Conservation (phyloP, 495 filamentous ascomycete species). For the Lasiosphaeriaceae sp. region DNA sequence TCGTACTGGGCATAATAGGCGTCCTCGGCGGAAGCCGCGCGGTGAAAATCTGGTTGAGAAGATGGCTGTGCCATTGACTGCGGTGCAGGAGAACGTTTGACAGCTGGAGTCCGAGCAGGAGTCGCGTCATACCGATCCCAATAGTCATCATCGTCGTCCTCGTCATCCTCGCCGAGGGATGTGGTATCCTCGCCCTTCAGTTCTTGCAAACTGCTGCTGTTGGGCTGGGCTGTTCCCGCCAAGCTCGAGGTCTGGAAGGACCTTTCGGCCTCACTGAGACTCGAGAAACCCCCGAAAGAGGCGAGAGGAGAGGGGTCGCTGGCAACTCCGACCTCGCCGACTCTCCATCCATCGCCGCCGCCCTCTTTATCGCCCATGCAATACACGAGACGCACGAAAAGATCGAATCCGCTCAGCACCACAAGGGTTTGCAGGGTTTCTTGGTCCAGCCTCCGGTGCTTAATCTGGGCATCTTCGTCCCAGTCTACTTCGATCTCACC, state of each 20-base stretch:
- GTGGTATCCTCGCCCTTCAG: constrained; percentile 9
- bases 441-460: constrained; percentile 73
- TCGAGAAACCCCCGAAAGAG: constrained; percentile 36
- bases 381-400: constrained; percentile 52
- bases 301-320: constrained; percentile 42
- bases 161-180: constrained; percentile 33
- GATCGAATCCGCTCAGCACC: constrained; percentile 47
- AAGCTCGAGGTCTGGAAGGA: constrained; percentile 33
- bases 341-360: constrained; percentile 71
- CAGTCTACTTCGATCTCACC: constrained; percentile 80
- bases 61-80: constrained; percentile 13
- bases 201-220: background rate
- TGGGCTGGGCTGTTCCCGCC: constrained; percentile 3
- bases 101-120: constrained; percentile 68
- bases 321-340: constrained; percentile 70
- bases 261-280: constrained; percentile 41
- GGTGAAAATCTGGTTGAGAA: constrained; percentile 10
- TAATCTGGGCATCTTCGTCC: constrained; percentile 56
- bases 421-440: constrained; percentile 80
- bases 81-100: constrained; percentile 58
- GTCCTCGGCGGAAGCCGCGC: constrained; percentile 52
- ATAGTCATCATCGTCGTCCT: constrained; percentile 85
- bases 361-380: constrained; percentile 60
- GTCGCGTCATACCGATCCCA: constrained; percentile 93
- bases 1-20: constrained; percentile 87